phyloP scores from a whole-genome alignment of 805 yeast species.

The Cyberlindnera maritima region DNA sequence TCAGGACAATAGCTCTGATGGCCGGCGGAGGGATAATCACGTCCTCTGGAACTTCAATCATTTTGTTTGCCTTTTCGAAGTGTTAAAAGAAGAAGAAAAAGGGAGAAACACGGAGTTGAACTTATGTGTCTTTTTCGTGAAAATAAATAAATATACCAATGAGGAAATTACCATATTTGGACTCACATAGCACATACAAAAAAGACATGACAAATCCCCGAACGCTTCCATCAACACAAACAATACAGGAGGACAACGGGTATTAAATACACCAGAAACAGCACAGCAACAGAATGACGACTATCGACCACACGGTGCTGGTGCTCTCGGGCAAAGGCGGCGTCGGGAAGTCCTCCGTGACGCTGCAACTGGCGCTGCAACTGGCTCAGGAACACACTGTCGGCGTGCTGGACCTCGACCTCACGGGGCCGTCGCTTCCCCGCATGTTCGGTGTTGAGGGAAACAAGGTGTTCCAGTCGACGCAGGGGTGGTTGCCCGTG shows the following conservation, averaged over 20 bases:
- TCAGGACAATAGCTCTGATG: conserved; percentile 52
- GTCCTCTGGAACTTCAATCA: conserved; percentile 36
- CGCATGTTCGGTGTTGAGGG: conserved; percentile 91
- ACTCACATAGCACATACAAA: too few species aligned
- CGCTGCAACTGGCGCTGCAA: conserved; percentile 89
- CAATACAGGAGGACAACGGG: not conserved
- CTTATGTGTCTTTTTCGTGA: too few species aligned
- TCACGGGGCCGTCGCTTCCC: conserved; percentile 96
- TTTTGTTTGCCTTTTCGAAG: too few species aligned
- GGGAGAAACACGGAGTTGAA: too few species aligned
- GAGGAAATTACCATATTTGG: too few species aligned
- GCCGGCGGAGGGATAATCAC: conserved; percentile 55
- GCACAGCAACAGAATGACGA: not conserved
- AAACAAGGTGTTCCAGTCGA: conserved; percentile 74
- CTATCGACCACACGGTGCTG: conserved; percentile 68
- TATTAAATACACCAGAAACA: not conserved
- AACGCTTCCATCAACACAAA: not conserved
- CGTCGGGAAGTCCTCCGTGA: conserved; percentile 94
- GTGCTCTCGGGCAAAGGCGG: conserved; percentile 96
- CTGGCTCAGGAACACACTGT: conserved; percentile 73
- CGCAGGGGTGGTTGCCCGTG: conserved; percentile 93
- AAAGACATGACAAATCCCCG: too few species aligned
- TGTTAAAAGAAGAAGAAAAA: too few species aligned
- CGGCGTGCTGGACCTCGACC: conserved; percentile 93
- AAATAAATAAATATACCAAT: too few species aligned